Conservation (phyloP, 1,284 basidiomycete species). For the Marasmius tenuissimus region DNA sequence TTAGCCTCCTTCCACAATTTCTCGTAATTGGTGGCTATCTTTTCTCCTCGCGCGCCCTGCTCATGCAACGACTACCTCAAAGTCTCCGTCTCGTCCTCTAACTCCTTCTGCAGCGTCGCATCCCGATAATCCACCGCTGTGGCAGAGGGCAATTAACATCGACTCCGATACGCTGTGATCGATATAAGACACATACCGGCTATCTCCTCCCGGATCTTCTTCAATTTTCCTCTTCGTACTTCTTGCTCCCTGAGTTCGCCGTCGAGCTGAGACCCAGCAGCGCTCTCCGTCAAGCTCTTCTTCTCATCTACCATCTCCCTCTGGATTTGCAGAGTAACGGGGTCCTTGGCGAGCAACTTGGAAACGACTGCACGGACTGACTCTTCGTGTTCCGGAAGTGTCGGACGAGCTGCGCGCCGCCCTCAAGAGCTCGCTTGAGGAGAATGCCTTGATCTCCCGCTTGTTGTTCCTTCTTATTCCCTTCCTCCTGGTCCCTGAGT, state of each 20-base stretch:
- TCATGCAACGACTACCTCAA: background rate
- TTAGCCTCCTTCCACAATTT: background rate
- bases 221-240: slow-evolving; percentile 36
- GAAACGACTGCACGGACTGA: slow-evolving; percentile 30
- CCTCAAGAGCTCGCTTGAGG: slow-evolving; percentile 37
- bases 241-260: slow-evolving; percentile 35
- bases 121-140: background rate
- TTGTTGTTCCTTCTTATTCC: slow-evolving; percentile 34
- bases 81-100: background rate
- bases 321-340: slow-evolving; percentile 39
- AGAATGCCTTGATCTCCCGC: slow-evolving; percentile 33
- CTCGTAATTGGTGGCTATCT: background rate
- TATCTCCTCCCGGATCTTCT: slow-evolving; percentile 36
- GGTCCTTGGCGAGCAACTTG: slow-evolving; percentile 28
- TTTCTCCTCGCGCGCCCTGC: background rate
- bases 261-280: slow-evolving; percentile 39
- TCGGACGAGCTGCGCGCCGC: slow-evolving; percentile 34
- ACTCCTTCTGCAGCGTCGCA: background rate
- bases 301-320: slow-evolving; percentile 39
- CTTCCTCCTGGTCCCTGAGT: slow-evolving; percentile 31
- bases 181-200: slow-evolving; percentile 12
- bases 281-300: slow-evolving; percentile 36
- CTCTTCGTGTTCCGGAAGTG: slow-evolving; percentile 27
- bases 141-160: background rate
- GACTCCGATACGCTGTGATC: background rate